These are phyloP conservation scores for Paraconiothyrium brasiliense DNA, from an alignment of 2,329 filamentous ascomycete genomes.

Conservation along the genomic window DNA sequence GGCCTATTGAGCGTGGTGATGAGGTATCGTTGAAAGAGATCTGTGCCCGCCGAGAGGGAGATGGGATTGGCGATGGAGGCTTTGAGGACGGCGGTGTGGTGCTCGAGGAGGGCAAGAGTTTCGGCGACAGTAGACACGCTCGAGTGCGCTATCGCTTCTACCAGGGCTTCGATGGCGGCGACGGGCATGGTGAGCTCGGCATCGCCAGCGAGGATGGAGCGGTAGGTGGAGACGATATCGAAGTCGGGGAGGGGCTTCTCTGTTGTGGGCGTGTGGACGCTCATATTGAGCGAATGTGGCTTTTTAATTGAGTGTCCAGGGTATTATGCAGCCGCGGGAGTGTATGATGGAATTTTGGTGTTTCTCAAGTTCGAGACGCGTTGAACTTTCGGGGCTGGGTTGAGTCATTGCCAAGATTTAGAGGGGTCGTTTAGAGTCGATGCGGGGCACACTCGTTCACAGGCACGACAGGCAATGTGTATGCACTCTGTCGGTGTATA, in stretches of 20 bases:
- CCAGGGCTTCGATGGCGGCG: conserved; percentile 90
- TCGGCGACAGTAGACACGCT: conserved; percentile 90
- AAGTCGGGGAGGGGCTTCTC: conserved; percentile 42
- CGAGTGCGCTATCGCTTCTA: conserved; percentile 82
- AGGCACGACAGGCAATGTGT: neutral
- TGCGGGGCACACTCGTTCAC: neutral
- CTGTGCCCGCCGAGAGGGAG: conserved; percentile 90
- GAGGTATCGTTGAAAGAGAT: conserved; percentile 94
- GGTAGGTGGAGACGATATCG: conserved; percentile 72
- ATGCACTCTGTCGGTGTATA: neutral
- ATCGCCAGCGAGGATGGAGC: conserved; percentile 71
- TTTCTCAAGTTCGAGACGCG: neutral
- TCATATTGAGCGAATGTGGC: conserved; percentile 32
- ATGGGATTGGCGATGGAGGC: conserved; percentile 85
- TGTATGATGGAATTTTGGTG: neutral
- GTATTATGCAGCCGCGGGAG: neutral
- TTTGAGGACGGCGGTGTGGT: conserved; percentile 80
- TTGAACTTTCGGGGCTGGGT: conserved; percentile 2
- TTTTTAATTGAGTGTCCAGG: neutral
- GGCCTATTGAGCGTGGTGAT: conserved; percentile 74
- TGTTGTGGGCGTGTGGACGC: conserved; percentile 22
- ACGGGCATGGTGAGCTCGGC: conserved; percentile 93
- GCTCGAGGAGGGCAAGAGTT: conserved; percentile 85
- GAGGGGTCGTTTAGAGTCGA: neutral
- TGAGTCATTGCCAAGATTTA: conserved; percentile 15